Conservation (phyloP, 2,329 filamentous ascomycete genomes). For the Colletotrichum sp. region DNA sequence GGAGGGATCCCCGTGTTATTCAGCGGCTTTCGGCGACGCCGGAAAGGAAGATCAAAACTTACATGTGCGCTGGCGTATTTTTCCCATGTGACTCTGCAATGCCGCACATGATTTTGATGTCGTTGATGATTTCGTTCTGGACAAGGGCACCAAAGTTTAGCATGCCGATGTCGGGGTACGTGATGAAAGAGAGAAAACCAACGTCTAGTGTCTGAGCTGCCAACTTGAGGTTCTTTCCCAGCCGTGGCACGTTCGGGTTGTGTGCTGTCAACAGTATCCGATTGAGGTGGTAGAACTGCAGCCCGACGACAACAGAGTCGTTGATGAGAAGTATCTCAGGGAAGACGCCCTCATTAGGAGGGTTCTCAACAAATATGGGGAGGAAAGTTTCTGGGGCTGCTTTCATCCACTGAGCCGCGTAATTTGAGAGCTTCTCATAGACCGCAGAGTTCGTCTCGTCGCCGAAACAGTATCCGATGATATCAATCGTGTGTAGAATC, state of each 20-base stretch:
- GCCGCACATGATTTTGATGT: neutral
- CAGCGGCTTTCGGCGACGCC: neutral
- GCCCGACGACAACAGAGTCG: slow-evolving; percentile 30
- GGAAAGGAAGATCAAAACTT: neutral
- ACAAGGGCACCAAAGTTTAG: neutral
- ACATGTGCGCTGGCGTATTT: neutral
- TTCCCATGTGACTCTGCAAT: neutral
- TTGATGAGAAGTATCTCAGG: slow-evolving; percentile 16
- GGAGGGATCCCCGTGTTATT: neutral
- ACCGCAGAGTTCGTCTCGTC: slow-evolving; percentile 18
- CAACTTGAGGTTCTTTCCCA: slow-evolving; percentile 13
- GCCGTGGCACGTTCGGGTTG: slow-evolving; percentile 28
- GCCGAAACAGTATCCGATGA: slow-evolving; percentile 30
- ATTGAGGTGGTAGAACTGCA: slow-evolving; percentile 30
- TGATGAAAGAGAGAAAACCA: slow-evolving; percentile 15
- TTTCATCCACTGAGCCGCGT: slow-evolving; percentile 26
- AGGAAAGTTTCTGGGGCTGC: slow-evolving; percentile 28
- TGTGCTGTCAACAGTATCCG: slow-evolving; percentile 32
- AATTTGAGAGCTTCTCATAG: slow-evolving; percentile 25
- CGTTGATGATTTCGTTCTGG: neutral
- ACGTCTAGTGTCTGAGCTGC: slow-evolving; percentile 14
- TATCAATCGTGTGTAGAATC: slow-evolving; percentile 26
- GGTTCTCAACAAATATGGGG: slow-evolving; percentile 23
- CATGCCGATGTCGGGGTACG: slow-evolving; percentile 5
- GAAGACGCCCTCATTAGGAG: neutral